These are phyloP conservation scores for Phialemonium atrogriseum DNA, from an alignment of 2,329 filamentous ascomycete genomes.

Conservation along the genomic window DNA sequence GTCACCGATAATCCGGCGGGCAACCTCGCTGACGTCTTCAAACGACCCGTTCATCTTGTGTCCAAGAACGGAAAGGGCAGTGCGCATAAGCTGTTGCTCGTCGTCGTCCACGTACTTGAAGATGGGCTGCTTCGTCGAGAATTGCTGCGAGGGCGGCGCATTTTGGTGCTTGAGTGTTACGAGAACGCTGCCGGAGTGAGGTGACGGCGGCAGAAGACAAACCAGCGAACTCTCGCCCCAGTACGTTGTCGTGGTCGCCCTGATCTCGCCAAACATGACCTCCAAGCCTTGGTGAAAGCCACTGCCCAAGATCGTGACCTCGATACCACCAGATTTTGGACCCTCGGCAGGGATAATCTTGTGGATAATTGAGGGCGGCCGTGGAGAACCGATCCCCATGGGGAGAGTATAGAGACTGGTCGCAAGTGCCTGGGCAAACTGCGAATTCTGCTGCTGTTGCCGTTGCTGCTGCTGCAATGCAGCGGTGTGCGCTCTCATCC, in stretches of 20 bases:
- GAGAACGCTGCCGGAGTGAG: constrained; percentile 57
- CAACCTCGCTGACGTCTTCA: constrained; percentile 53
- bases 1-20: constrained; percentile 47
- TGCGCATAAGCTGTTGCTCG: constrained; percentile 59
- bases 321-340: constrained; percentile 73
- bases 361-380: constrained; percentile 56
- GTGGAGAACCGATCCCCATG: constrained; percentile 37
- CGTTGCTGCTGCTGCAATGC: constrained; percentile 24
- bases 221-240: constrained; percentile 77
- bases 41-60: constrained; percentile 57
- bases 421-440: constrained; percentile 38
- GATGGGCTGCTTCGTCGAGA: constrained; percentile 31
- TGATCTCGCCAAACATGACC: constrained; percentile 69
- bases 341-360: constrained; percentile 80
- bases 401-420: constrained; percentile 43
- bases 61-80: constrained; percentile 56
- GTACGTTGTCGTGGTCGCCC: constrained; percentile 64
- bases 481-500: constrained; percentile 35
- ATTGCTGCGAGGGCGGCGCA: constrained; percentile 21
- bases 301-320: constrained; percentile 77
- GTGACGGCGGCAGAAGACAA: constrained; percentile 66
- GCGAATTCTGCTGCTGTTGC: constrained; percentile 17
- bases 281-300: constrained; percentile 70
- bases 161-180: constrained; percentile 57
- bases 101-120: constrained; percentile 73